Percentiles rank a stretch among this genome's conserved stretches.
Evolutionary conservation across 768 basidiomycete species (phyloP).

Genomic region (Termitomyces sp.): DNA sequence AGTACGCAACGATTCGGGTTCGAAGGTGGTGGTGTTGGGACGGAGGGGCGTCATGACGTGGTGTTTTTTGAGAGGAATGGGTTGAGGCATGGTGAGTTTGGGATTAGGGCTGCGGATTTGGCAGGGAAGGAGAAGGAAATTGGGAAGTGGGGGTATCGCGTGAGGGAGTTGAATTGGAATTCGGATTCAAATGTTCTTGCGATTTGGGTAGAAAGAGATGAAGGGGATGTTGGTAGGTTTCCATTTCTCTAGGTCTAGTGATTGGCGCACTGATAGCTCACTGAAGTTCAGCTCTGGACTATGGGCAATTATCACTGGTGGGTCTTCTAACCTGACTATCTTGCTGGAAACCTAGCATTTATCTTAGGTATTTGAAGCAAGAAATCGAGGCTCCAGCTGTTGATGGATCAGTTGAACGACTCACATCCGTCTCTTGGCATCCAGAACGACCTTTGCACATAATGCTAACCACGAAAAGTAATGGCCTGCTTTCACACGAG

Average conservation of each 20-base stretch:
- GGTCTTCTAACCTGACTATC: neutral
- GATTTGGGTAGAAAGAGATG: slow-evolving; percentile 72
- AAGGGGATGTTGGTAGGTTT: slow-evolving; percentile 60
- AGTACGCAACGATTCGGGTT: slow-evolving; percentile 78
- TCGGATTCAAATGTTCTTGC: slow-evolving; percentile 82
- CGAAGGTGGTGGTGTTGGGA: slow-evolving; percentile 62
- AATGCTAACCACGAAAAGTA: slow-evolving; percentile 64
- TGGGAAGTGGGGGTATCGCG: slow-evolving; percentile 59
- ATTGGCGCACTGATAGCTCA: neutral
- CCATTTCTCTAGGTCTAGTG: neutral
- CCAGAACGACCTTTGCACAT: slow-evolving; percentile 70
- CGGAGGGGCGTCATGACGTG: slow-evolving; percentile 71
- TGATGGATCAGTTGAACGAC: slow-evolving; percentile 34
- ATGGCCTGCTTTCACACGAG: slow-evolving; percentile 13
- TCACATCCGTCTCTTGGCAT: slow-evolving; percentile 82
- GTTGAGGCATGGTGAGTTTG: slow-evolving; percentile 86
- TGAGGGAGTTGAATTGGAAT: slow-evolving; percentile 82
- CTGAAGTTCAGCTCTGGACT: slow-evolving; percentile 87
- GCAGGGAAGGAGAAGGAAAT: slow-evolving; percentile 27
- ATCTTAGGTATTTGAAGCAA: slow-evolving; percentile 84
- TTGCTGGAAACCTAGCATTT: neutral
- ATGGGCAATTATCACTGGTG: slow-evolving; percentile 94
- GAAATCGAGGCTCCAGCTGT: slow-evolving; percentile 53
- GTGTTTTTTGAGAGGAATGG: slow-evolving; percentile 97
- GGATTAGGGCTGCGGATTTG: slow-evolving; percentile 37